Base-by-base conservation (phyloP, 805 yeast genomes). In the Candida manassasensis region DNA sequence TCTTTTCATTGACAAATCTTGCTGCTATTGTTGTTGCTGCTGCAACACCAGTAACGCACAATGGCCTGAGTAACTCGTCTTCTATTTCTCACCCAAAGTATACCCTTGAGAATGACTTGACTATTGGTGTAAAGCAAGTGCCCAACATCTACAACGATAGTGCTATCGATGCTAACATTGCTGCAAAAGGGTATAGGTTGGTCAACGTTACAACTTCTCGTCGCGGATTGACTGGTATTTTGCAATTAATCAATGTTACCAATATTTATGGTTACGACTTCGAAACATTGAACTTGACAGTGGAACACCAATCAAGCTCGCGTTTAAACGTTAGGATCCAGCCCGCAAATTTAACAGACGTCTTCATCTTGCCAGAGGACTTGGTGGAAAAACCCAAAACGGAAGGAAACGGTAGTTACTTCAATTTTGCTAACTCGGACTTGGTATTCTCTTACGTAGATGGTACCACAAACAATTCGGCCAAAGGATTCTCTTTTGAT, bases 211-310 rank as follows among this genome's bases (percentile, higher is more conserved):
- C 38, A 15, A 21, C 24, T 11, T 35, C 40, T 4, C 25, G 28
- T 2, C 28, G 40, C 12, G 51, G 51, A 4, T 29, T 50, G 16
- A 34, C 37, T 3, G 55, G 50, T 4, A 21, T 38, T 8, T 40
- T 52, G 26, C 27, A 40, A 29, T 39, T 52, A 35, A 42, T 40
- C 19, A 38, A 40, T 4, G 48, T 40, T 10, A 48, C 55, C 22
- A 40, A 52, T 37, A 44, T 52, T 15, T 51, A 49, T 32, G 57
- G 57, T 15, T 46, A 47, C 24, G 57, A 52, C 28, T 52, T 47
- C 31, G 46, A 49, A n/a, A 29, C 21, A 9, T 43, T 52, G 41
- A 45, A 37, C 22, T 42, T 52, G 25, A 40, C 46, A 3, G 55
- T 50, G 11, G 44, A 45, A 14, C 47, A 49, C 33, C 55, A 52